Evolutionary conservation across 1,284 basidiomycete species (phyloP).

Genomic region (Microbotryum lychnidis-dioicae): DNA sequence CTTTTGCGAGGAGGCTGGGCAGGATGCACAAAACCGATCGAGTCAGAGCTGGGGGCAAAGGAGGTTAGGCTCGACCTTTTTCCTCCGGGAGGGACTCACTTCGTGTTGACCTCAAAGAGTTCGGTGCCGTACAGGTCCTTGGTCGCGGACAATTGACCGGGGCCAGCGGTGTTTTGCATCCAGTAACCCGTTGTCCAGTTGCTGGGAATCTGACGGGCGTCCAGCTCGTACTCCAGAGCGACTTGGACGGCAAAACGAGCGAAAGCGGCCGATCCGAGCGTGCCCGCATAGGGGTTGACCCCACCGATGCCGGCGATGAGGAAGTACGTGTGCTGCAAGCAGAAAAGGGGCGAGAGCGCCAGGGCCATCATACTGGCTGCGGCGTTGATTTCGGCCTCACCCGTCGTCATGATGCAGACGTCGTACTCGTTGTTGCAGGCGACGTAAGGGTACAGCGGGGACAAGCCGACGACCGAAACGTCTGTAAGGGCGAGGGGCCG

Average conservation of each 20-base stretch:
- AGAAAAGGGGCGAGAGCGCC: constrained; percentile 41
- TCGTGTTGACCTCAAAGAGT: constrained; percentile 49
- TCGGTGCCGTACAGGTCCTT: constrained; percentile 47
- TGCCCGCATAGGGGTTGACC: constrained; percentile 44
- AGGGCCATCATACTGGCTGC: constrained; percentile 44
- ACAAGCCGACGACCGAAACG: constrained; percentile 45
- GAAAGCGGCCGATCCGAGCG: constrained; percentile 46
- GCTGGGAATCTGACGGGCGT: constrained; percentile 46
- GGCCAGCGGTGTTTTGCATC: constrained; percentile 6
- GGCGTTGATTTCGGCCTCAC: constrained; percentile 48
- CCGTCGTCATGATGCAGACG: constrained; percentile 44
- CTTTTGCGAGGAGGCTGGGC: constrained; percentile 44
- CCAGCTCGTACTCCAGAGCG: constrained; percentile 43
- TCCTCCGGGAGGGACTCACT: constrained; percentile 5
- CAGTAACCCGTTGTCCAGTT: constrained; percentile 46
- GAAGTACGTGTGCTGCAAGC: constrained; percentile 48
- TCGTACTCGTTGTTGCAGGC: constrained; percentile 43
- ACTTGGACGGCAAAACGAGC: constrained; percentile 44
- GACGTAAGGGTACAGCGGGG: constrained; percentile 45
- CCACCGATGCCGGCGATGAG: constrained; percentile 49
- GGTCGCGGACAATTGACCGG: constrained; percentile 18
- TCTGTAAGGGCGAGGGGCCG: constrained; percentile 18
- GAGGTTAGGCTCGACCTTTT: neutral
- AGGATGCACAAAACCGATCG: constrained; percentile 45
- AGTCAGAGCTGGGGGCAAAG: neutral